Evolutionary conservation across 2,329 filamentous ascomycete species (phyloP).

Genomic region (Trichothecium roseum): DNA sequence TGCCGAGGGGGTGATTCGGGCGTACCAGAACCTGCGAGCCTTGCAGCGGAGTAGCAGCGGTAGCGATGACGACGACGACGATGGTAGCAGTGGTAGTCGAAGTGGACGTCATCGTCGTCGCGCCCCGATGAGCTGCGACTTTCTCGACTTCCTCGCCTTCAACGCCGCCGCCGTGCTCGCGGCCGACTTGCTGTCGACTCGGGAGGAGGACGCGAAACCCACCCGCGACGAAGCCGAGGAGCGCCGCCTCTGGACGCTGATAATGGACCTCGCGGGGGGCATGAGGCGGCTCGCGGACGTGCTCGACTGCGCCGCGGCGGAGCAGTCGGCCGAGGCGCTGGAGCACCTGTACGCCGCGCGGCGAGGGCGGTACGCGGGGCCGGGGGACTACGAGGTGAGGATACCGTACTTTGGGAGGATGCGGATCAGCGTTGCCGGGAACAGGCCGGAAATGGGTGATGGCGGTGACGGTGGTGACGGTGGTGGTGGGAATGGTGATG

Average conservation of each 20-base stretch:
- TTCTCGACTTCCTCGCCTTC: conserved; percentile 37
- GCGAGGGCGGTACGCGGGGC: conserved; percentile 10
- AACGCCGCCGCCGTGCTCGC: conserved; percentile 31
- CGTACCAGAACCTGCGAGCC: conserved; percentile 21
- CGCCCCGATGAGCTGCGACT: conserved; percentile 21
- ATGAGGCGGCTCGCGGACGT: conserved; percentile 7
- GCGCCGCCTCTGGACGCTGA: neutral
- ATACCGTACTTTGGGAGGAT: conserved; percentile 33
- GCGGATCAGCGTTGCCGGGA: conserved; percentile 1
- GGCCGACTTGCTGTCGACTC: conserved; percentile 28
- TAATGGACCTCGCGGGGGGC: conserved; percentile 1
- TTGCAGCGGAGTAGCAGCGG: too few relatives aligned
- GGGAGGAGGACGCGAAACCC: too few relatives aligned
- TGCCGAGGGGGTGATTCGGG: conserved; percentile 25
- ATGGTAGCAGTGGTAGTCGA: too few relatives aligned
- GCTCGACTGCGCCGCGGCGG: conserved; percentile 28
- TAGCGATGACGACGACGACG: too few relatives aligned
- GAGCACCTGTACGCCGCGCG: conserved; percentile 22
- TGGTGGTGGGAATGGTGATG: too few relatives aligned
- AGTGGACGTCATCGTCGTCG: too few relatives aligned
- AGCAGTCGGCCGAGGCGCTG: conserved; percentile 27
- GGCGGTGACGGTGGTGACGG: too few relatives aligned
- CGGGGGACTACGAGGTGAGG: conserved; percentile 23
- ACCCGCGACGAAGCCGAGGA: neutral
- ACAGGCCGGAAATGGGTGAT: too few relatives aligned